These are phyloP conservation scores for Nothopassalora personata DNA, from an alignment of 2,329 filamentous ascomycete species.

Conservation along the genomic window DNA sequence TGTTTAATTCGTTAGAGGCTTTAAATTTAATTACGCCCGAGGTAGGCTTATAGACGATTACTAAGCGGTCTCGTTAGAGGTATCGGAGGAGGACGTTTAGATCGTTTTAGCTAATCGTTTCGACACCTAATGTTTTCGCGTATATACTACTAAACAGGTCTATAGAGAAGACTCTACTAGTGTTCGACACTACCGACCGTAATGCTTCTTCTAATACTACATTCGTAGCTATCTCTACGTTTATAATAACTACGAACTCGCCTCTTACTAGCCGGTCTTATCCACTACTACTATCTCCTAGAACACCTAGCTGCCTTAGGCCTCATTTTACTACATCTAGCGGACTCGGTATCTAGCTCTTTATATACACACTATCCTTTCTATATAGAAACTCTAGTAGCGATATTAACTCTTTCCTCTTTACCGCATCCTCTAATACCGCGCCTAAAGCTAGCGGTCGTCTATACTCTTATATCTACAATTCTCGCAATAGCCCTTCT, in stretches of 20 bases:
- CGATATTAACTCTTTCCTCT: slow-evolving; percentile 63
- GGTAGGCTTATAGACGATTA: slow-evolving; percentile 25
- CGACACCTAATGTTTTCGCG: slow-evolving; percentile 20
- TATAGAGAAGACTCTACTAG: slow-evolving; percentile 30
- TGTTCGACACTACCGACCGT: slow-evolving; percentile 31
- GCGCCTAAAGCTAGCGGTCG: slow-evolving; percentile 73
- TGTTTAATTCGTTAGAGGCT: slow-evolving; percentile 41
- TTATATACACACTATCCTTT: slow-evolving; percentile 65
- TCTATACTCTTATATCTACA: slow-evolving; percentile 74
- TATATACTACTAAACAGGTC: slow-evolving; percentile 29
- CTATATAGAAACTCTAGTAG: slow-evolving; percentile 61
- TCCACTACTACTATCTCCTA: slow-evolving; percentile 12
- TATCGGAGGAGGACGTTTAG: slow-evolving; percentile 43
- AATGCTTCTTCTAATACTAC: slow-evolving; percentile 33
- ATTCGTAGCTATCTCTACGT: slow-evolving; percentile 50
- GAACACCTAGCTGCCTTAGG: slow-evolving; percentile 55
- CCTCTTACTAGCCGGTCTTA: slow-evolving; percentile 55
- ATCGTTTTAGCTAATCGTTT: slow-evolving; percentile 38
- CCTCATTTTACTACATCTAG: slow-evolving; percentile 66
- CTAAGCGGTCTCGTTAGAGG: slow-evolving; percentile 49
- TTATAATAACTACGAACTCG: slow-evolving; percentile 61
- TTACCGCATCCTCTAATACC: slow-evolving; percentile 71
- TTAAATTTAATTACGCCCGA: slow-evolving; percentile 68
- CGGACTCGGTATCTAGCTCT: slow-evolving; percentile 63
- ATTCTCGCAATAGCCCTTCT: slow-evolving; percentile 61